Percentiles rank a stretch among this genome's conserved stretches.
Conservation (phyloP, 169 alveolate species). For the Cystoisospora suis region DNA sequence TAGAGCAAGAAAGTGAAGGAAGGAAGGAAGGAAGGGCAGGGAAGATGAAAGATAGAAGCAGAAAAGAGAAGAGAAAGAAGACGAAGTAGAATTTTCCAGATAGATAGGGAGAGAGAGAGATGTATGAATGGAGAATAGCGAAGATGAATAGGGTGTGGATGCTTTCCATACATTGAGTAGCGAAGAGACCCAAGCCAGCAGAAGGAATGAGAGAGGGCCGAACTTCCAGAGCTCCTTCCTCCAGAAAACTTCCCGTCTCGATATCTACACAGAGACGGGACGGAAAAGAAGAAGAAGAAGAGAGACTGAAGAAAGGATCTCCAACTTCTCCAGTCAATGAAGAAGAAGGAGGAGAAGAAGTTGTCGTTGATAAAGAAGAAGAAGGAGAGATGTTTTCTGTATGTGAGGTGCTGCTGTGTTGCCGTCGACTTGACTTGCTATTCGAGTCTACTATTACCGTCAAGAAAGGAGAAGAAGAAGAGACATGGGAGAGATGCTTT, state of each 20-base stretch:
- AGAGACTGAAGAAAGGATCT: background rate
- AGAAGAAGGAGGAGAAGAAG: background rate
- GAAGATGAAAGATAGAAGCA: background rate
- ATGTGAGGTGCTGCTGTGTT: too few relatives aligned
- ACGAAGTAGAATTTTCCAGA: background rate
- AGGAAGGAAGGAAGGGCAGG: too few relatives aligned
- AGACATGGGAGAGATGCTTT: too few relatives aligned
- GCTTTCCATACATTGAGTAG: background rate
- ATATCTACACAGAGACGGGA: background rate
- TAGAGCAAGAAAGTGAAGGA: too few relatives aligned
- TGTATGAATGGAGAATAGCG: background rate
- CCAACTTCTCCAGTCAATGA: background rate
- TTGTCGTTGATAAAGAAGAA: background rate
- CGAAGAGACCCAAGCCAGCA: slow-evolving; percentile 13
- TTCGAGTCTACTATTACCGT: too few relatives aligned
- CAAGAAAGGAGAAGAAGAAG: too few relatives aligned
- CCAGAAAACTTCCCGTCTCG: background rate
- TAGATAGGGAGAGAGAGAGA: background rate
- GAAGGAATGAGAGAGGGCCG: background rate
- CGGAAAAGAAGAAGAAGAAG: background rate
- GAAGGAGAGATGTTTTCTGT: background rate
- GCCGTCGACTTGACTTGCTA: too few relatives aligned
- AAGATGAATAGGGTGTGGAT: background rate
- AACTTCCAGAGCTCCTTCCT: background rate
- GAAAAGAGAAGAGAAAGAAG: background rate